A percentile compares a stretch with the other conserved stretches of the same genome.
These are phyloP conservation scores for Argentina anserina DNA, from an alignment of 306 rosid genomes.

Conservation along the genomic window DNA sequence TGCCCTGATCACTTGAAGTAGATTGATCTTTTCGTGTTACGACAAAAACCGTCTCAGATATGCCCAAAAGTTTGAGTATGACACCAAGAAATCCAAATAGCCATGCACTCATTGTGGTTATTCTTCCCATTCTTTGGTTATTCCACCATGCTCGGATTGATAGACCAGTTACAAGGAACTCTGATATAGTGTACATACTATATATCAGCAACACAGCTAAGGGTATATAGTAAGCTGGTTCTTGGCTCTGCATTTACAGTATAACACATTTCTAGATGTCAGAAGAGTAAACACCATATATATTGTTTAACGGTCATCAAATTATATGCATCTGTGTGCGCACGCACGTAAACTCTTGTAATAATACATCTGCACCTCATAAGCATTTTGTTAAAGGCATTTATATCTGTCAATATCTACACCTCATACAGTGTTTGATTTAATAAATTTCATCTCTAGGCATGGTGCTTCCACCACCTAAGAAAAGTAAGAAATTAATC, in stretches of 20 bases:
- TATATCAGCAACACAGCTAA: constrained; percentile 22
- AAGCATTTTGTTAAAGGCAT: not conserved
- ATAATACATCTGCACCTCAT: not conserved
- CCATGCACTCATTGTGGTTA: constrained; percentile 35
- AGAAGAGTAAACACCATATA: not conserved
- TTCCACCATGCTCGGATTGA: constrained; percentile 77
- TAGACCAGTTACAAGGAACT: constrained; percentile 31
- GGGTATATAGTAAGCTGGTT: constrained; percentile 28
- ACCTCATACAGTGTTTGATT: not conserved
- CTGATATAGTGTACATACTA: constrained; percentile 26
- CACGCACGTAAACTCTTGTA: too few relatives aligned
- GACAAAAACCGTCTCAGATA: constrained; percentile 44
- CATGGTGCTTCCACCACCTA: not conserved
- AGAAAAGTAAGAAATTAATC: too few relatives aligned
- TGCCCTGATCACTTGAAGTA: not conserved
- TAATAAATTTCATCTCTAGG: not conserved
- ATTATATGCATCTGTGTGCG: too few relatives aligned
- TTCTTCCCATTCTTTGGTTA: constrained; percentile 50
- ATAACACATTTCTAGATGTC: not conserved
- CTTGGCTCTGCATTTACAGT: constrained; percentile 37
- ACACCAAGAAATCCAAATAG: constrained; percentile 38
- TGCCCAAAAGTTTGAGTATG: constrained; percentile 40
- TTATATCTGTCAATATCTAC: not conserved
- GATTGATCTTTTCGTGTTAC: constrained; percentile 54
- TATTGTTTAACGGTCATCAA: not conserved